Evolutionary conservation across 2,329 filamentous ascomycete genomes (phyloP).

Genomic region (Cadophora gregata): DNA sequence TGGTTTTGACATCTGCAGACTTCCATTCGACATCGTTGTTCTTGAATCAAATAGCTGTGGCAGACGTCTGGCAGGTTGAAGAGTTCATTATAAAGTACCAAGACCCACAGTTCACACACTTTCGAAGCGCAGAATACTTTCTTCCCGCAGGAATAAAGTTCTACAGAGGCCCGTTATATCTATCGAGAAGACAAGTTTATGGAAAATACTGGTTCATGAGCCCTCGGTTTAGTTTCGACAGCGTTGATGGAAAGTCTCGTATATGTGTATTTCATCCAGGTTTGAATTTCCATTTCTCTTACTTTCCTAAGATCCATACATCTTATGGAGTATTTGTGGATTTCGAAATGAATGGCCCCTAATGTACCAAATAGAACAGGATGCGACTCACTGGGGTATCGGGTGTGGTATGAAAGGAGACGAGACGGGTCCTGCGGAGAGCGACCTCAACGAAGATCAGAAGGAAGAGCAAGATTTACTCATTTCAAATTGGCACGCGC

Average conservation of each 20-base stretch:
- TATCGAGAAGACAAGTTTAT: neutral
- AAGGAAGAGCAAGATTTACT: neutral
- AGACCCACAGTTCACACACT: neutral
- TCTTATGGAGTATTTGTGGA: neutral
- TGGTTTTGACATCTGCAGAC: neutral
- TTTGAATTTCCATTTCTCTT: neutral
- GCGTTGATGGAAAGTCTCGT: neutral
- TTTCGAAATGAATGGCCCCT: neutral
- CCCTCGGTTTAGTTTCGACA: neutral
- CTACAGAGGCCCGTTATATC: neutral
- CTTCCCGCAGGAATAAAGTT: neutral
- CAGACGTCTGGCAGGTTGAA: constrained; percentile 1
- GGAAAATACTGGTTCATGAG: neutral
- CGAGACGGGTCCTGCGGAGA: neutral
- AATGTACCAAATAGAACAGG: neutral
- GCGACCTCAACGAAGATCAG: neutral
- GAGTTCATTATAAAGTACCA: neutral
- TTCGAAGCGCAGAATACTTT: neutral
- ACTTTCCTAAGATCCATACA: neutral
- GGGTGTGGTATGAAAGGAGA: neutral
- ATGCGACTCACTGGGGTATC: neutral
- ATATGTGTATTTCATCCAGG: neutral
- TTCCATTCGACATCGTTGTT: neutral
- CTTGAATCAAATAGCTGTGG: neutral
- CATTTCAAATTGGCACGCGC: neutral